A percentile compares a stretch with the other conserved stretches of the same genome.
Conservation (phyloP, 306 rosid species). For the Geum urbanum region DNA sequence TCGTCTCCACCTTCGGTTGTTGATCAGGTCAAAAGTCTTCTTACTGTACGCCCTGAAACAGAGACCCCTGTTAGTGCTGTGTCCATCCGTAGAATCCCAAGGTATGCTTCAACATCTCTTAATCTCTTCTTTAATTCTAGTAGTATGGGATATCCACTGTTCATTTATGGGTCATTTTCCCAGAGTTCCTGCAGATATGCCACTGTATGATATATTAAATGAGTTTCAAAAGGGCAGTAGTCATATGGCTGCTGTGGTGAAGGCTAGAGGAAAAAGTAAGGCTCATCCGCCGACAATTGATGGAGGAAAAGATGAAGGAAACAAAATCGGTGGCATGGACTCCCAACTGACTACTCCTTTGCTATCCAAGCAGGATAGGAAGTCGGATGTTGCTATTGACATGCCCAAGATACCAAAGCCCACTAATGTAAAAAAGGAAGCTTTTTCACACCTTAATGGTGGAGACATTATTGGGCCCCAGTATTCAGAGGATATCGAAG, state of each 20-base stretch:
- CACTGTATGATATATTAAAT: slow-evolving; percentile 89
- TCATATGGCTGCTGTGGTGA: slow-evolving; percentile 99
- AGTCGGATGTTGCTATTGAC: slow-evolving; percentile 53
- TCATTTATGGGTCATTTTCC: slow-evolving; percentile 28
- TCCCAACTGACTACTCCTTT: slow-evolving; percentile 66
- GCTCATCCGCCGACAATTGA: slow-evolving; percentile 33
- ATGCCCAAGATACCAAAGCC: slow-evolving; percentile 53
- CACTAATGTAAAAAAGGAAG: slow-evolving; percentile 28
- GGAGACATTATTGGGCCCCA: slow-evolving; percentile 34
- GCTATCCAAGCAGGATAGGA: slow-evolving; percentile 46
- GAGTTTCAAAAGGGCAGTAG: slow-evolving; percentile 98
- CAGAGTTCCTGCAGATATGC: slow-evolving; percentile 98
- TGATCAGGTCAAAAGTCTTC: slow-evolving; percentile 88
- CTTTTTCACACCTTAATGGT: slow-evolving; percentile 36
- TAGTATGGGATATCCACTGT: slow-evolving; percentile 18
- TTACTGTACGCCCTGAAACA: slow-evolving; percentile 94
- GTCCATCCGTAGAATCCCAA: slow-evolving; percentile 85
- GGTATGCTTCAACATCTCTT: slow-evolving; percentile 48
- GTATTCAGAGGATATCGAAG: slow-evolving; percentile 62
- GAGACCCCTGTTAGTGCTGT: slow-evolving; percentile 96
- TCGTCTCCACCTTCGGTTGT: slow-evolving; percentile 13
- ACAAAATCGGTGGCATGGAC: slow-evolving; percentile 25
- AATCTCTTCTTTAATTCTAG: slow-evolving; percentile 10
- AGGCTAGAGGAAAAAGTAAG: slow-evolving; percentile 54
- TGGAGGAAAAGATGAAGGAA: slow-evolving; percentile 47